Conservation (phyloP, 805 yeast species). For the Candida fluviatilis region DNA sequence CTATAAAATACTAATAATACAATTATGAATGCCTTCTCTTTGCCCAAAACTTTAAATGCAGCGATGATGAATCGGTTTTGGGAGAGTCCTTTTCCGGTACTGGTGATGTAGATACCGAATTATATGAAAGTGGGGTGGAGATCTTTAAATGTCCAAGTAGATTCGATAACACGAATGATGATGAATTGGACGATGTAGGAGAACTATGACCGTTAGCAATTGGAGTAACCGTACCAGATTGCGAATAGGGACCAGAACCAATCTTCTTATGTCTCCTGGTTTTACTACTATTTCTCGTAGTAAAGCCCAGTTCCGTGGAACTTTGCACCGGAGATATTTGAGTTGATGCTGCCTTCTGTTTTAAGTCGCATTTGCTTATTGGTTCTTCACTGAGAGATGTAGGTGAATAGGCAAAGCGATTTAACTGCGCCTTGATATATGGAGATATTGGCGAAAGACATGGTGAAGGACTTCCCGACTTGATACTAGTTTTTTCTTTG, state of each 20-base stretch:
- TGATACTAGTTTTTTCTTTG: neutral
- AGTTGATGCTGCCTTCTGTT: conserved; percentile 1
- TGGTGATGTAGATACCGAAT: conserved; percentile 1
- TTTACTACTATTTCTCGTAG: neutral
- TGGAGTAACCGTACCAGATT: neutral
- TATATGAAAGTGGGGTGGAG: neutral
- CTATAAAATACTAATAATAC: neutral
- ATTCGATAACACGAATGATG: neutral
- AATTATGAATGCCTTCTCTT: neutral
- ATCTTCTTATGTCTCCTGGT: neutral
- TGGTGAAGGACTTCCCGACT: neutral
- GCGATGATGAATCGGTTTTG: conserved; percentile 1
- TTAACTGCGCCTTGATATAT: neutral
- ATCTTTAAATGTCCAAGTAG: conserved; percentile 3
- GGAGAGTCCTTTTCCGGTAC: conserved; percentile 1
- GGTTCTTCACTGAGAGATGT: neutral
- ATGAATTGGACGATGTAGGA: conserved; percentile 1
- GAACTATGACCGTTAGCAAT: neutral
- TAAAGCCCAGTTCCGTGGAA: neutral
- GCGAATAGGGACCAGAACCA: neutral
- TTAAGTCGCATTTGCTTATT: neutral
- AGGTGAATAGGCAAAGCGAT: neutral
- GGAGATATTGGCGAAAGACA: neutral
- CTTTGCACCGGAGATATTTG: conserved; percentile 1
- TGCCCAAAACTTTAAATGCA: conserved; percentile 3